Base-by-base conservation (phyloP, 257 asterid genomes). In the Fraxinus quadrangulata region DNA sequence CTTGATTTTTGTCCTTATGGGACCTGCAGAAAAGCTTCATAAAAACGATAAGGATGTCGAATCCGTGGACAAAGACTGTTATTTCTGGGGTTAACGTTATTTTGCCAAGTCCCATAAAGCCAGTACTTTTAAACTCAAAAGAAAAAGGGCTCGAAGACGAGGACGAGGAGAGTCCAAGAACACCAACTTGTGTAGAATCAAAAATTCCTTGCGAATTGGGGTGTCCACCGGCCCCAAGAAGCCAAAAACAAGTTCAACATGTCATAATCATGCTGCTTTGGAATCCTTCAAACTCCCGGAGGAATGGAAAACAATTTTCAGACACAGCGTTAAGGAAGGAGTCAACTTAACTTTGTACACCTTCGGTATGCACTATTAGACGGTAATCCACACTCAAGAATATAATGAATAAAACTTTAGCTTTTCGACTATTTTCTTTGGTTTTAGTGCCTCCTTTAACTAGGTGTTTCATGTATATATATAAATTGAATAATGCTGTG, bases 221-320 rank as follows among this genome's bases (percentile, higher is more conserved):
- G 12, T 88, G 91, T 75, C 91, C 89, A 0, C 88, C 86, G n/a
- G 81, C 91, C 89, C 89, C 0, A 87, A 79, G 4, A 88, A 88
- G 78, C 81, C 78, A 21, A 88, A 82, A 30, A 19, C 87, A 2
- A 56, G 87, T 51, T 39, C 86, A 6, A 40, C 16, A n/a, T 24
- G 34, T 75, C 83, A 5, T 77, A 67, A 71, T 78, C 78, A 4
- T 84, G 88, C 81, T 75, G 75, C 61, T 11, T 76, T 75, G 34
- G 89, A 88, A 81, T 85, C 82, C 34, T 88, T 88, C 74, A 82
- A 72, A 34, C 89, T 89, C 0, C 87, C 89, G 8, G 89, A 88
- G 28, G 88, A 85, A 26, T 77, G 86, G 85, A 88, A 88, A 34
- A 36, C 88, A 0, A 72, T 85, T 30, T 85, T 85, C 83, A 39